Evolutionary conservation across 2,329 filamentous ascomycete genomes (phyloP), one percentile per base, ranked within the genome.

Genomic region (Pyricularia grisea): DNA sequence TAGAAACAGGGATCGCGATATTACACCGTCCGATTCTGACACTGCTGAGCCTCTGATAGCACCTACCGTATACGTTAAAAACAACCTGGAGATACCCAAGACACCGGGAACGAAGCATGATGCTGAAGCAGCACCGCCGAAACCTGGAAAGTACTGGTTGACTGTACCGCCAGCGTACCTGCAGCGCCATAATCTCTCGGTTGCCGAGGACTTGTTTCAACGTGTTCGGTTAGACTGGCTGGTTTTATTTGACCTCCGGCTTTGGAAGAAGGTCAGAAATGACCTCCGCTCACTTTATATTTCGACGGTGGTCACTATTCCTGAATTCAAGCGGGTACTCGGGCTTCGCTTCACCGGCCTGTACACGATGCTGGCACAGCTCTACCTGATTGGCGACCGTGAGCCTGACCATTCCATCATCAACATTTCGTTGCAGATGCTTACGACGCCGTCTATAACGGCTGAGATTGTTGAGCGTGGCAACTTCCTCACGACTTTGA

Each of bases 321-420:
- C 95, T 4, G 88, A 97, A 76, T 99, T 99, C 85, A 99, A 99
- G 81, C 90, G 94, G 25, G 88, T 99, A 11, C 84, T 99, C 69
- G 94, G 94, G 1, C 83, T 99, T 63, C 88, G 95, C n/a, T 96
- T 99, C 77, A 93, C 96, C 68, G 94, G 93, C 0, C 84, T 99
- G 3, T 99, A 99, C 79, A 98, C 95, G 1, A 92, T 92, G 2
- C 82, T 99, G 66, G 94, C 95, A 5, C 94, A 99, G 77, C 83
- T 99, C 3, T 99, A 98, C 77, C 86, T 99, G 33, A 95, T 99
- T 72, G 94, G 94, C 17, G 95, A 99, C 76, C 87, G 95, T 72
- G 95, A 99, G 77, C 95, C 95, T 2, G 95, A 99, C 75, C 94
- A 98, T 78, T 98, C 94, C 12, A 98, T 99, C 76, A 97, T 99